Evolutionary conservation across 495 filamentous ascomycete species (phyloP).

Genomic region (Pseudevernia furfuracea): DNA sequence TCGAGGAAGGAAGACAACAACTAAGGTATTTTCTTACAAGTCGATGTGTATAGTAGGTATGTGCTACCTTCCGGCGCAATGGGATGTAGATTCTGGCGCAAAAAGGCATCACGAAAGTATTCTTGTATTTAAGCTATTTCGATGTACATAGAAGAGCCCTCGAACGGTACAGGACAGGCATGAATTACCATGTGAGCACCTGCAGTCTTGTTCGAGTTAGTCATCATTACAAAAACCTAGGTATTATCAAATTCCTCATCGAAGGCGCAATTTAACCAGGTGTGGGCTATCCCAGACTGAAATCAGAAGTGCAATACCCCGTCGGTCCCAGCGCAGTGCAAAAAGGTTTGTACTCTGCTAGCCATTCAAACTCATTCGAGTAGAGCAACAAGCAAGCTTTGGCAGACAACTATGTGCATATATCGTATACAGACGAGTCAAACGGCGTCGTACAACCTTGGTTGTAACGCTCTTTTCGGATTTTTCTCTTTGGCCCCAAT

Average conservation of each 20-base stretch:
- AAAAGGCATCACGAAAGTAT: not conserved
- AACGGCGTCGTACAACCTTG: not conserved
- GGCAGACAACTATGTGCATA: conserved; percentile 6
- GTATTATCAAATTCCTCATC: not conserved
- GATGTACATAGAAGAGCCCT: not conserved
- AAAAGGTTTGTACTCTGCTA: not conserved
- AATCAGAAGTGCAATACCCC: not conserved
- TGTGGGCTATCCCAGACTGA: not conserved
- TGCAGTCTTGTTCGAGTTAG: not conserved
- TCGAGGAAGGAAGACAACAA: not conserved
- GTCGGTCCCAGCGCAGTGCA: not conserved
- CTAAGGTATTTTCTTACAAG: not conserved
- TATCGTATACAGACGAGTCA: not conserved
- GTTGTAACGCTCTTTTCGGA: not conserved
- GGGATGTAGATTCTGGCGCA: not conserved
- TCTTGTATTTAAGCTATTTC: not conserved
- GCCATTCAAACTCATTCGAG: not conserved
- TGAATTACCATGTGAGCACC: not conserved
- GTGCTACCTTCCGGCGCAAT: not conserved
- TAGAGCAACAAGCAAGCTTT: conserved; percentile 1
- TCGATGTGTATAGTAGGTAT: not conserved
- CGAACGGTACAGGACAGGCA: not conserved
- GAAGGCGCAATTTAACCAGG: no score
- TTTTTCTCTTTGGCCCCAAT: not conserved
- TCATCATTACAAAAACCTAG: not conserved